Evolutionary conservation across 148 eudicot species (phyloP), one percentile per base, ranked within the genome.

Genomic region (Fagopyrum homotropicum): DNA sequence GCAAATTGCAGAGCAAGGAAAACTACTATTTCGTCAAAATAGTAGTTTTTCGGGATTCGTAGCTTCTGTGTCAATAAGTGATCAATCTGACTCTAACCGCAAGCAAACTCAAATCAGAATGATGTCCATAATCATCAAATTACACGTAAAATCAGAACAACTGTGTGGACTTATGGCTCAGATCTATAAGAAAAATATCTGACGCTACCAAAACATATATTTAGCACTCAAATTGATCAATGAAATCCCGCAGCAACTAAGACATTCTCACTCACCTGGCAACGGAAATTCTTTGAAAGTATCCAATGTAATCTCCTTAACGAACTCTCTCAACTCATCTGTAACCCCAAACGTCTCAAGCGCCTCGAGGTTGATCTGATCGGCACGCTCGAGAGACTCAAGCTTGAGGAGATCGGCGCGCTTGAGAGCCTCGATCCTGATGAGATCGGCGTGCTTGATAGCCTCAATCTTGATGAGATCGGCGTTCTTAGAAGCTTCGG

Each of bases 251-350:
- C 15, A 14, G 71, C 71, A 66, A 66, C 40, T 66, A 66, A 12
- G 19, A 56, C 73, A 47, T 9, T 35, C 66, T 2, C 5, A 0
- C 16, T 19, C 59, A 91, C 98, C 95, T 78, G 83, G 81, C 73
- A 91, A 73, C 0, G 97, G 98, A 74, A 94, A 94, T 83, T 91
- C 93, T 48, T 81, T 83, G 60, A 94, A 94, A 30, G 98, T 94
- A 61, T 70, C 76, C 30, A 80, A 66, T 2, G 85, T 83, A 59
- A 94, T 91, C 75, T 79, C 90, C 79, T 89, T 82, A 6, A 94
- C 95, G 79, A 94, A 94, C 77, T 94, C 97, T 75, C 90, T 81
- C 83, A 94, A 74, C 63, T 93, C 98, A 70, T 91, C 97, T 19
- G 90, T 87, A 61, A 93, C 85, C 11, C 98, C 98, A 73, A 82